A percentile compares a stretch with the other conserved stretches of the same genome.
Evolutionary conservation across 345 rosid genomes (phyloP).

Genomic region (Luvunga scandens): DNA sequence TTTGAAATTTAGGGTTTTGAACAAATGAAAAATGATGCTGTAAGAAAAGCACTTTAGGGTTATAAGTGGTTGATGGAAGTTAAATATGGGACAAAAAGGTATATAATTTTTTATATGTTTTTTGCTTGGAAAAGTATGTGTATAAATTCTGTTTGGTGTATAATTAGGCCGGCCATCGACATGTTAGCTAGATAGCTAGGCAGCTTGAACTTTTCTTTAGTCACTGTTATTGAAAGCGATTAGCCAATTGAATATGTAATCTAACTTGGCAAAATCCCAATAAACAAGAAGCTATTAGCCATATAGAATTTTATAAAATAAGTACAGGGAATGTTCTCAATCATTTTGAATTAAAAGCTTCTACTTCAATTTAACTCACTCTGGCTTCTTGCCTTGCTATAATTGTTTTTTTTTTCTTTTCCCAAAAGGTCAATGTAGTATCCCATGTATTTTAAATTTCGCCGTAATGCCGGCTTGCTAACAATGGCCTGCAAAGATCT

Average conservation of each 20-base stretch:
- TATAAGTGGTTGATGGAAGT: background rate
- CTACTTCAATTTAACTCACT: background rate
- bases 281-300: background rate
- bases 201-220: background rate
- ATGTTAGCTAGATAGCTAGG: background rate
- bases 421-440: too few relatives aligned
- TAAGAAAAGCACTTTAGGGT: background rate
- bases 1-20: background rate
- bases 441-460: background rate
- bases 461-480: background rate
- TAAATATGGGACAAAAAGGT: too few relatives aligned
- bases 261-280: background rate
- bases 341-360: background rate
- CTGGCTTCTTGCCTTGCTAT: background rate
- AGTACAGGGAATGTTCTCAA: background rate
- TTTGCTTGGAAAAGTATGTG: background rate
- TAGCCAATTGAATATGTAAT: background rate
- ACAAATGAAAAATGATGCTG: background rate
- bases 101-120: background rate
- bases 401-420: rapidly evolving
- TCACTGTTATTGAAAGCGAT: background rate
- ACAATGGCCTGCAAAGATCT: background rate
- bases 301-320: background rate
- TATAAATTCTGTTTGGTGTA: background rate
- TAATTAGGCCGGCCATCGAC: constrained; percentile 15